A percentile compares a stretch with the other conserved stretches of the same genome.
phyloP scores from a whole-genome alignment of 306 rosid genomes.

The Citrullus mucosospermus region DNA sequence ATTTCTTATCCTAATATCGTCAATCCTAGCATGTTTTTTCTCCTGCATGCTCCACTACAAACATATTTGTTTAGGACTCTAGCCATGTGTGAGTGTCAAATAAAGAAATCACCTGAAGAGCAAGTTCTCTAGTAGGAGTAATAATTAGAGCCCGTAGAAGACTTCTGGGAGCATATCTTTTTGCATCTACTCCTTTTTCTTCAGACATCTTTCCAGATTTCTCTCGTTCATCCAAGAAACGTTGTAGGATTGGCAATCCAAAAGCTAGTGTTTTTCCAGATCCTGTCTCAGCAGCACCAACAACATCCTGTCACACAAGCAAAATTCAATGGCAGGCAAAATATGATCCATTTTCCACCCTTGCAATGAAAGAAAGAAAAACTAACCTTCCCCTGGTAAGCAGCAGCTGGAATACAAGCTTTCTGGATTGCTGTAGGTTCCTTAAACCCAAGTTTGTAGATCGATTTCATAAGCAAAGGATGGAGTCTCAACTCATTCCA shows the following conservation, averaged over 20 bases:
- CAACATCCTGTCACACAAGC: constrained; percentile 57
- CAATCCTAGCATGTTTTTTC: not conserved
- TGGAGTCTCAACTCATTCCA: constrained; percentile 95
- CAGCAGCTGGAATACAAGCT: constrained; percentile 93
- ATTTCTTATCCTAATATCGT: not conserved
- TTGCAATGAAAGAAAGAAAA: constrained; percentile 13
- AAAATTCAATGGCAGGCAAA: constrained; percentile 9
- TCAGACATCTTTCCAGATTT: constrained; percentile 37
- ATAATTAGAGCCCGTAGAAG: constrained; percentile 74
- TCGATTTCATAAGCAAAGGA: constrained; percentile 68
- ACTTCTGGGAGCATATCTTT: constrained; percentile 34
- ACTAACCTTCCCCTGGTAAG: constrained; percentile 94
- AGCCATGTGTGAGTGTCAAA: not conserved
- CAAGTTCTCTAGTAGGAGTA: constrained; percentile 94
- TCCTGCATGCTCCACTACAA: not conserved
- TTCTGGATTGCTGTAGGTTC: constrained; percentile 88
- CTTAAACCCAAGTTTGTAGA: constrained; percentile 70
- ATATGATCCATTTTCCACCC: not conserved
- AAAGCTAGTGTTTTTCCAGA: constrained; percentile 95
- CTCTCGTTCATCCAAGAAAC: constrained; percentile 76
- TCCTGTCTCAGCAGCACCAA: constrained; percentile 98
- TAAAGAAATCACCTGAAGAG: constrained; percentile 54
- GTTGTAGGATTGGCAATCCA: constrained; percentile 97
- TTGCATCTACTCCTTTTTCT: constrained; percentile 36
- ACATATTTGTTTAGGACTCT: not conserved